Conservation (phyloP, 2,329 filamentous ascomycete genomes). For the Curvularia sp. region DNA sequence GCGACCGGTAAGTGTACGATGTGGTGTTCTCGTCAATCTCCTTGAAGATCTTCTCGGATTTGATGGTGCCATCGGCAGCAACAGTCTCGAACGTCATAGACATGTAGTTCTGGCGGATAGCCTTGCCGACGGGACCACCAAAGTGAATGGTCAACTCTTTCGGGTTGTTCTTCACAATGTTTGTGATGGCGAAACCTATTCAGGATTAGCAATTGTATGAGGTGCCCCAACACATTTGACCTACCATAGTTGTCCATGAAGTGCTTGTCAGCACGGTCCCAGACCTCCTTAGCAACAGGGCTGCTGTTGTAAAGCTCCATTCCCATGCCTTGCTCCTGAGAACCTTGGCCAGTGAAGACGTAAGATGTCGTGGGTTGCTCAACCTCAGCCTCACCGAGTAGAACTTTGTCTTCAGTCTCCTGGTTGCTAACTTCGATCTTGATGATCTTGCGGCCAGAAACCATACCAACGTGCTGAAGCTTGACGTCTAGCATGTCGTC, state of each 20-base stretch:
- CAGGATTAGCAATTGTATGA: conserved; percentile 25
- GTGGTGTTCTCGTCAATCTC: conserved; percentile 91
- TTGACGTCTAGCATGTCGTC: conserved; percentile 96
- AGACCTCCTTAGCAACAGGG: conserved; percentile 92
- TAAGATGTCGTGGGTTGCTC: conserved; percentile 97
- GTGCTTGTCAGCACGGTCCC: conserved; percentile 90
- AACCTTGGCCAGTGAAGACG: conserved; percentile 97
- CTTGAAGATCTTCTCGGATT: conserved; percentile 99
- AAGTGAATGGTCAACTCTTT: conserved; percentile 99
- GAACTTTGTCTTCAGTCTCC: conserved; percentile 94
- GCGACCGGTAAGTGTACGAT: conserved; percentile 96
- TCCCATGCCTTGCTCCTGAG: conserved; percentile 99
- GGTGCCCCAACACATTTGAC: conserved; percentile 18
- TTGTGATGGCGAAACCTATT: conserved; percentile 91
- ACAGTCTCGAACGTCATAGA: conserved; percentile 99
- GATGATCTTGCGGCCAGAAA: conserved; percentile 98
- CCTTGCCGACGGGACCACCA: conserved; percentile 93
- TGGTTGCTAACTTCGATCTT: conserved; percentile 97
- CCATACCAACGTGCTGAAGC: conserved; percentile 96
- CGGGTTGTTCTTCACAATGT: conserved; percentile 99
- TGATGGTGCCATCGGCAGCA: conserved; percentile 86
- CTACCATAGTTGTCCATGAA: conserved; percentile 97
- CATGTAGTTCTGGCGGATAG: conserved; percentile 99
- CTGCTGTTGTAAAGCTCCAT: conserved; percentile 98
- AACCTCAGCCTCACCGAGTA: conserved; percentile 93